These are phyloP conservation scores for Pyrenochaeta sp. DNA, from an alignment of 2,329 filamentous ascomycete genomes.

Conservation along the genomic window DNA sequence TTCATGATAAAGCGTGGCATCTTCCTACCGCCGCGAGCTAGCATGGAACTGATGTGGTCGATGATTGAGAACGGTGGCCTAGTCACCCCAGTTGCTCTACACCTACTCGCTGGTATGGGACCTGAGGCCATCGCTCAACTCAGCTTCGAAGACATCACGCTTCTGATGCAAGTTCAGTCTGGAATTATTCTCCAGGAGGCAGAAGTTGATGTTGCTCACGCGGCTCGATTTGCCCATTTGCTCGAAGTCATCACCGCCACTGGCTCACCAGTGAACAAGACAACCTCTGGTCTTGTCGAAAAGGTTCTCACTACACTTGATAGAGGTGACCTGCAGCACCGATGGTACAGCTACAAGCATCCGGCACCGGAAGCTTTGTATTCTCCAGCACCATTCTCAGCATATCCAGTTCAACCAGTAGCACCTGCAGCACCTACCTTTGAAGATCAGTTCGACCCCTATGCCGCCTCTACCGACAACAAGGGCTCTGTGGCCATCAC, in stretches of 20 bases:
- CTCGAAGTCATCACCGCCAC: conserved; percentile 64
- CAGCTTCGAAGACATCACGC: conserved; percentile 60
- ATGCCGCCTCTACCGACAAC: conserved; percentile 88
- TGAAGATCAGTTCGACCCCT: conserved; percentile 89
- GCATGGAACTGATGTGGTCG: conserved; percentile 66
- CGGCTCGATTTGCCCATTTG: conserved; percentile 67
- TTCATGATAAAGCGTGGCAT: conserved; percentile 63
- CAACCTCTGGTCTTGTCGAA: conserved; percentile 65
- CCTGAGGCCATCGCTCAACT: conserved; percentile 66
- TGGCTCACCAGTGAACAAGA: conserved; percentile 61
- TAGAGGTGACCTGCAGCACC: conserved; percentile 55
- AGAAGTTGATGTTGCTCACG: conserved; percentile 63
- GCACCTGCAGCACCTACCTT: conserved; percentile 67
- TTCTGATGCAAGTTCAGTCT: conserved; percentile 68
- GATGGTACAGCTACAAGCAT: conserved; percentile 67
- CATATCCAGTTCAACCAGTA: conserved; percentile 56
- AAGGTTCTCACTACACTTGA: conserved; percentile 64
- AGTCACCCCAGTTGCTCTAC: conserved; percentile 65
- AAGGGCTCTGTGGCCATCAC: conserved; percentile 91
- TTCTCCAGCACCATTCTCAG: conserved; percentile 60
- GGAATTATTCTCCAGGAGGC: conserved; percentile 56
- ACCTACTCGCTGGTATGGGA: conserved; percentile 67
- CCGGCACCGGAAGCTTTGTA: conserved; percentile 51
- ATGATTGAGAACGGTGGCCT: conserved; percentile 72
- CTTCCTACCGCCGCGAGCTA: conserved; percentile 61